These are phyloP conservation scores for Wickerhamiella nectarea DNA, from an alignment of 805 yeast species.

Conservation along the genomic window DNA sequence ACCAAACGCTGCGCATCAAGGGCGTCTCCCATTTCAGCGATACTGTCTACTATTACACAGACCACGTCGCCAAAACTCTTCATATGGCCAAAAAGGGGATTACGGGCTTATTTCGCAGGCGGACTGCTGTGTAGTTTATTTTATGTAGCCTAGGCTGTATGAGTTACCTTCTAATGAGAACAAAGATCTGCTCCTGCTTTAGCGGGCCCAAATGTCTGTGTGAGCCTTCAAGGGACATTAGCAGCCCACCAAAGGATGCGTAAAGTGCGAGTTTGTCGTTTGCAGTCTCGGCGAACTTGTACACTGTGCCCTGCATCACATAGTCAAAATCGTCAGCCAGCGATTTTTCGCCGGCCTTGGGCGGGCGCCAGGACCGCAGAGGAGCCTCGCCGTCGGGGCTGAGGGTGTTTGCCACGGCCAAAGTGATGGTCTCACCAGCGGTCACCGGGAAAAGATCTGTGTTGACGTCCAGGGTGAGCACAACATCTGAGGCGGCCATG, in stretches of 20 bases:
- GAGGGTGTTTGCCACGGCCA: constrained; percentile 71
- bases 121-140: neutral
- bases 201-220: constrained; percentile 76
- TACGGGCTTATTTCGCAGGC: neutral
- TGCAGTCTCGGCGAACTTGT: constrained; percentile 82
- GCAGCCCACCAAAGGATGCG: constrained; percentile 88
- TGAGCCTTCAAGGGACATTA: constrained; percentile 88
- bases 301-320: constrained; percentile 96
- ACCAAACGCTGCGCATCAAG: constrained; percentile 13
- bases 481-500: constrained; percentile 64
- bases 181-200: constrained; percentile 87
- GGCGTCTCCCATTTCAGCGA: constrained; percentile 17
- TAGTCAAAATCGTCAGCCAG: constrained; percentile 95
- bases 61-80: constrained; percentile 10
- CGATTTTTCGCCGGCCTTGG: constrained; percentile 68
- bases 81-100: constrained; percentile 1
- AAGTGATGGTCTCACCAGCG: constrained; percentile 62
- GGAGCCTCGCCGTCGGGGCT: constrained; percentile 38
- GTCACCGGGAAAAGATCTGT: constrained; percentile 81
- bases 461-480: constrained; percentile 78
- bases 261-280: constrained; percentile 60
- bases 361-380: constrained; percentile 69
- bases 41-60: constrained; percentile 17
- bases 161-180: constrained; percentile 77
- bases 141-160: too few relatives aligned